Evolutionary conservation across 202 grass and related monocot genomes (phyloP), one percentile per base, ranked within the genome.

Genomic region (Dendrocalamus latiflorus): DNA sequence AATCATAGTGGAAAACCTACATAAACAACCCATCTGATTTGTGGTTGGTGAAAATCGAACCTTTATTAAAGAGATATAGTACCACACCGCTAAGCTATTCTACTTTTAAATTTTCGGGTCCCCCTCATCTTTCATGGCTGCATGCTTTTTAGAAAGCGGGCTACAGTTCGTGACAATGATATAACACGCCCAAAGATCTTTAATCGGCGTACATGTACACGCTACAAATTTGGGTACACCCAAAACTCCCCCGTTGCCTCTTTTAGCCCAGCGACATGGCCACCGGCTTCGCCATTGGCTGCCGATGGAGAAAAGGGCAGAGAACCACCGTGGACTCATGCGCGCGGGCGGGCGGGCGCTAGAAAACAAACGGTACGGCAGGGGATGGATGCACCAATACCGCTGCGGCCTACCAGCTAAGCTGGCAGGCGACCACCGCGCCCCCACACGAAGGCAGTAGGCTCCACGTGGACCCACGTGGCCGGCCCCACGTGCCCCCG

Each of bases 401-500:
- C 34, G 26, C 50, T 9, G 21, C 70, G 61, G 70, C 41, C 49
- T 68, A 75, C 48, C 61, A 66, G 36, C 76, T 30, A 12, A 22
- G 55, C 55, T 85, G 68, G 86, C 66, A 53, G 84, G 71, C 45
- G n/a, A n/a, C n/a, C n/a, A n/a, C n/a, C n/a, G n/a, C n/a, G 38
- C 73, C 25, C 30, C 30, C 30, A 30, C 30, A 30, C 30, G 3
- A 30, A 30, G 30, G 30, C 30, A 1, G 59, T 30, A 26, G 86
- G 72, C n/a, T 80, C 92, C 72, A 75, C 75, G 30, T 26, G 47
- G 64, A 75, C 83, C 91, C 17, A 87, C 85, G 89, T 86, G 62
- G 86, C 67, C 48, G 84, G 72, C 28, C 38, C 66, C 79, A 81
- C 80, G 13, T 90, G 65, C 79, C 85, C 42, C 25, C 9, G 4